These are phyloP conservation scores for Flaveria ramosissima DNA, from an alignment of 129 eudicot genomes.

Conservation along the genomic window DNA sequence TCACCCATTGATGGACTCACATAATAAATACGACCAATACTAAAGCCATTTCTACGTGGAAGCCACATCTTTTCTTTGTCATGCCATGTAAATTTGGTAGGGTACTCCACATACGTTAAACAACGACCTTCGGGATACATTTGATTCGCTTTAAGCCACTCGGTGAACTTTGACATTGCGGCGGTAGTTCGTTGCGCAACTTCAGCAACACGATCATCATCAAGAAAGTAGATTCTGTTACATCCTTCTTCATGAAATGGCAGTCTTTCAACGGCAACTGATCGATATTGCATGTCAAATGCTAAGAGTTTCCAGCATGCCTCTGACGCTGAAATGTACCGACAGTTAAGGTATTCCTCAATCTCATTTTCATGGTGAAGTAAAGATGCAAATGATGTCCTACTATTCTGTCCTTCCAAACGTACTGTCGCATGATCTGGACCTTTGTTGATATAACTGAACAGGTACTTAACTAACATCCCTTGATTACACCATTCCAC, in stretches of 20 bases:
- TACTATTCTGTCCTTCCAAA: background rate
- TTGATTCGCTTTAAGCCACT: background rate
- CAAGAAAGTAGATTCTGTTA: background rate
- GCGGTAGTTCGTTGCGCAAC: background rate
- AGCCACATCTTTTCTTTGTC: background rate
- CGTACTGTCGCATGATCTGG: too few relatives aligned
- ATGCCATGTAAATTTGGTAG: slow-evolving; percentile 5
- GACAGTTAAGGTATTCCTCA: background rate
- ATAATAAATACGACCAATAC: background rate
- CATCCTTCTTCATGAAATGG: too few relatives aligned
- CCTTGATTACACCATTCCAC: background rate
- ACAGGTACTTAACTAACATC: background rate
- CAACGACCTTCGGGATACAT: background rate
- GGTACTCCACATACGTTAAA: background rate
- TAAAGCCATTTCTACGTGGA: background rate
- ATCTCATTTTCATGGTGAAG: background rate
- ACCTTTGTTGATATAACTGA: background rate
- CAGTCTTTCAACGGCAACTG: too few relatives aligned
- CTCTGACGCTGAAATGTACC: background rate
- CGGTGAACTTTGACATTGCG: background rate
- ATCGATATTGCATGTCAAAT: background rate
- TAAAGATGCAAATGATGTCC: background rate
- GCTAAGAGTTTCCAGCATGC: background rate
- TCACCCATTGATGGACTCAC: background rate
- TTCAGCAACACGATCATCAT: background rate